Conservation (phyloP, 495 filamentous ascomycete species). For the Trichoderma gamsii region DNA sequence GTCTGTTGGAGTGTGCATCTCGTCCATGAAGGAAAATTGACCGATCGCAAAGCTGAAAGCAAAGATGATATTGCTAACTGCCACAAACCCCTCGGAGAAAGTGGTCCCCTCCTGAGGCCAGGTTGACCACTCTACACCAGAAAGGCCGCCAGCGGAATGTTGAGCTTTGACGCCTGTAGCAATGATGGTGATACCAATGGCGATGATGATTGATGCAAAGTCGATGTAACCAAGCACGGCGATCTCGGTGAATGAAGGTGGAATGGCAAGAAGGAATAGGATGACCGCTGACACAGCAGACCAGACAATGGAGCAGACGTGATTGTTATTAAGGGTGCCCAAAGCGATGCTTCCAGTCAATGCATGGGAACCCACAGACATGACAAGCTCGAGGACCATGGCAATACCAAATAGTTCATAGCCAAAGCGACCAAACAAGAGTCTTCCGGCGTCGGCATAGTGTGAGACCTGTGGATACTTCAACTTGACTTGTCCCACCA, state of each 20-base stretch:
- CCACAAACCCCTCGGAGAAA: conserved; percentile 49
- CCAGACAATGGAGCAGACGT: conserved; percentile 62
- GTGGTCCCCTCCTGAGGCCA: conserved; percentile 36
- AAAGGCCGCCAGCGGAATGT: conserved; percentile 28
- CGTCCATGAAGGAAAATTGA: conserved; percentile 72
- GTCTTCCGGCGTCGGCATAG: conserved; percentile 63
- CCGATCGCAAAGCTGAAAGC: conserved; percentile 64
- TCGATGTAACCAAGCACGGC: conserved; percentile 56
- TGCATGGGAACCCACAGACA: conserved; percentile 71
- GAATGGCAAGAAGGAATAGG: conserved; percentile 56
- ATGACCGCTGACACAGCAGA: conserved; percentile 58
- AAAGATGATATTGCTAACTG: conserved; percentile 69
- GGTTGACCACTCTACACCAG: conserved; percentile 36
- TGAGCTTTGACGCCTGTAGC: conserved; percentile 50
- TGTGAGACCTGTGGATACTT: conserved; percentile 64
- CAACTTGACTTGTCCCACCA: conserved; percentile 73
- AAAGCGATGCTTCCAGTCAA: conserved; percentile 68
- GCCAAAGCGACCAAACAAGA: conserved; percentile 58
- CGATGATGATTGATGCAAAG: conserved; percentile 58
- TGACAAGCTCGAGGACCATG: conserved; percentile 63
- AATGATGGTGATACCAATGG: conserved; percentile 64
- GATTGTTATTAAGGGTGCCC: conserved; percentile 57
- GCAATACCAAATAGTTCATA: conserved; percentile 58
- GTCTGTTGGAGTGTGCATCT: conserved; percentile 64
- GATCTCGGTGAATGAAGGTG: conserved; percentile 46